A percentile compares a stretch with the other conserved stretches of the same genome.
Conservation (phyloP, 306 rosid genomes). For the Dryas drummondii region DNA sequence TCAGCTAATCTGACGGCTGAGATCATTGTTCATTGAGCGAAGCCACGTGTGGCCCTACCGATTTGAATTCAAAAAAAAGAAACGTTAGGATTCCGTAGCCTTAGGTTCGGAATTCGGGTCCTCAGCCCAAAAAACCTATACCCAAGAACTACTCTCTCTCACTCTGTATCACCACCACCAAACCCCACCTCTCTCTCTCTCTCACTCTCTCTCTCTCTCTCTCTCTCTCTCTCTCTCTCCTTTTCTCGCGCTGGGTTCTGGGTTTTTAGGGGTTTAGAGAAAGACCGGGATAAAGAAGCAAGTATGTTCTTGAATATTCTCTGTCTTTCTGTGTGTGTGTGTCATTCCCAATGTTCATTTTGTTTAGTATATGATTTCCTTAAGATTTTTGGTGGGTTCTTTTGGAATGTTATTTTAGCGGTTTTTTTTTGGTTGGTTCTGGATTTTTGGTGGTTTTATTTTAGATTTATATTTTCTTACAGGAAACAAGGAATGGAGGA, state of each 20-base stretch:
- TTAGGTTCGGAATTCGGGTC: constrained; percentile 14
- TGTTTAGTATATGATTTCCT: background rate
- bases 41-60: constrained; percentile 33
- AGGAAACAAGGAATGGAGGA: constrained; percentile 48
- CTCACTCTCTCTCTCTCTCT: background rate
- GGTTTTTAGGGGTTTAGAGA: constrained; percentile 9
- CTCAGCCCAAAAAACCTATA: background rate
- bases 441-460: background rate
- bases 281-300: constrained; percentile 19
- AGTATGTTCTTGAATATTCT: constrained; percentile 18
- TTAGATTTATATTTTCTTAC: background rate
- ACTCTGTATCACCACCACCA: background rate
- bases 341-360: background rate
- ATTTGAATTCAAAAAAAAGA: constrained; percentile 55
- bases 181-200: background rate
- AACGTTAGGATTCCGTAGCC: constrained; percentile 47
- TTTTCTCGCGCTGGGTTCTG: constrained; percentile 12
- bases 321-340: constrained; percentile 12
- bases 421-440: constrained; percentile 2
- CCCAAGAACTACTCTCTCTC: background rate
- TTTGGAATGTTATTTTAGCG: background rate
- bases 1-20: background rate
- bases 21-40: background rate
- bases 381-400: constrained; percentile 19
- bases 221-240: constrained; percentile 6